Evolutionary conservation across 2,329 filamentous ascomycete species (phyloP).

Genomic region (Fusarium nisikadoi): DNA sequence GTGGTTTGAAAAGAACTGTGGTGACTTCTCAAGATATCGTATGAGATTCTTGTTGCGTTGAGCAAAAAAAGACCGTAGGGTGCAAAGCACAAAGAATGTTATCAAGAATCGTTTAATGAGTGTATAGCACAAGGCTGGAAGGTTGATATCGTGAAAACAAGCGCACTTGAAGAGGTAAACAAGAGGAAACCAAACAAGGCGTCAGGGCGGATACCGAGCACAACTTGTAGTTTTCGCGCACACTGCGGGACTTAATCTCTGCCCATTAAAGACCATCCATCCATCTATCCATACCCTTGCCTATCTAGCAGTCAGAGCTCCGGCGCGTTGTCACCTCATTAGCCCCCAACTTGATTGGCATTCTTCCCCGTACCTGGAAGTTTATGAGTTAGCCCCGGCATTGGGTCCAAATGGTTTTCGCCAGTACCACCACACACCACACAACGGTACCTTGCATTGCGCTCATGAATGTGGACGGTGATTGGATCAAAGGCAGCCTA

Average conservation of each 20-base stretch:
- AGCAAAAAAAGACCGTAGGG: slow-evolving; percentile 30
- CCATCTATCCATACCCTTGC: slow-evolving; percentile 4
- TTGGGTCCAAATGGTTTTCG: slow-evolving; percentile 24
- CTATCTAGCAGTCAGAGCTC: slow-evolving; percentile 15
- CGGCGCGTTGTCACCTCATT: slow-evolving; percentile 41
- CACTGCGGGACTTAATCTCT: slow-evolving; percentile 38
- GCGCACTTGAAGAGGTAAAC: slow-evolving; percentile 23
- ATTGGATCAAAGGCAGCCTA: slow-evolving; percentile 32
- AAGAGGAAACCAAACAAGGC: slow-evolving; percentile 13
- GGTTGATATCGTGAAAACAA: slow-evolving; percentile 37
- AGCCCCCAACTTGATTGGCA: slow-evolving; percentile 27
- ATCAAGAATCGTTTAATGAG: slow-evolving; percentile 31
- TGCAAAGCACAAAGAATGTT: slow-evolving; percentile 35
- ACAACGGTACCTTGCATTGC: slow-evolving; percentile 41
- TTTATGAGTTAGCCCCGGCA: slow-evolving; percentile 39
- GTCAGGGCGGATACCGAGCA: slow-evolving; percentile 29
- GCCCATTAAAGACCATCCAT: slow-evolving; percentile 3
- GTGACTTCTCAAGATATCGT: slow-evolving; percentile 10
- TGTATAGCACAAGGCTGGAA: slow-evolving; percentile 32
- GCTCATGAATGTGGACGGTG: slow-evolving; percentile 14
- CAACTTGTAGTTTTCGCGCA: slow-evolving; percentile 46
- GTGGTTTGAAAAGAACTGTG: slow-evolving; percentile 21
- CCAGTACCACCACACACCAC: slow-evolving; percentile 25
- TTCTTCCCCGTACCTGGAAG: slow-evolving; percentile 28
- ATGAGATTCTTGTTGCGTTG: slow-evolving; percentile 21